Percentiles rank a stretch among this genome's conserved stretches.
phyloP scores from a whole-genome alignment of 345 rosid genomes.

The Xanthoceras sorbifolium region DNA sequence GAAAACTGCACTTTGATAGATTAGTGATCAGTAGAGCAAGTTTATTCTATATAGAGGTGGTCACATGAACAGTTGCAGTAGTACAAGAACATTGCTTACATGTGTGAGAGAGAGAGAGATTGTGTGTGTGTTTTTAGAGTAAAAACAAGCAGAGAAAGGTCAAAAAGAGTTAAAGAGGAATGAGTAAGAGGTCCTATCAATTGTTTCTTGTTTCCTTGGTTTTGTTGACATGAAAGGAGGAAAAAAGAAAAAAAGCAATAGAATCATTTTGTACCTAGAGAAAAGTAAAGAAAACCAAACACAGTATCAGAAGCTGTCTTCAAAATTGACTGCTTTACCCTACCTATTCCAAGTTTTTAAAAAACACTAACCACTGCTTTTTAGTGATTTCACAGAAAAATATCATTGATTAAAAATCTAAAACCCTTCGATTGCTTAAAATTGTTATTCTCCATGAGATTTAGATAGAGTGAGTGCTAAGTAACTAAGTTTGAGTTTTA shows the following conservation, averaged over 20 bases:
- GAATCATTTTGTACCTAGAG: conserved; percentile 29
- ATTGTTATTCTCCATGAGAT: background rate
- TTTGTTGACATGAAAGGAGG: conserved; percentile 20
- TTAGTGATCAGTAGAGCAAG: conserved; percentile 9
- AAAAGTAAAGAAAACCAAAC: conserved; percentile 11
- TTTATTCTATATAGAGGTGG: background rate
- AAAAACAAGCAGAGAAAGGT: conserved; percentile 16
- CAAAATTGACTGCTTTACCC: conserved; percentile 23
- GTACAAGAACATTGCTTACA: background rate
- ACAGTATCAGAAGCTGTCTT: conserved; percentile 14
- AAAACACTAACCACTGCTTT: background rate
- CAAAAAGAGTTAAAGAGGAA: conserved; percentile 14
- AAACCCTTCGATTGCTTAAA: background rate
- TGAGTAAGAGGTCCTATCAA: conserved; percentile 21
- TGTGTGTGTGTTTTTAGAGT: background rate
- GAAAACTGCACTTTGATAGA: conserved; percentile 9
- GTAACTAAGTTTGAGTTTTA: background rate
- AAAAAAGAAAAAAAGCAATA: background rate
- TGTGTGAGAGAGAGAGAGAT: conserved; percentile 12
- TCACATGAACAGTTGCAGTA: background rate
- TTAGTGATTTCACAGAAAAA: background rate
- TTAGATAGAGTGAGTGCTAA: background rate
- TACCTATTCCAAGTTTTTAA: background rate
- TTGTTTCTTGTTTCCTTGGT: conserved; percentile 19
- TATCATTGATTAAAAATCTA: background rate